These are phyloP conservation scores for Solanum hybrid DNA, from an alignment of 305 asterid genomes.

Conservation along the genomic window DNA sequence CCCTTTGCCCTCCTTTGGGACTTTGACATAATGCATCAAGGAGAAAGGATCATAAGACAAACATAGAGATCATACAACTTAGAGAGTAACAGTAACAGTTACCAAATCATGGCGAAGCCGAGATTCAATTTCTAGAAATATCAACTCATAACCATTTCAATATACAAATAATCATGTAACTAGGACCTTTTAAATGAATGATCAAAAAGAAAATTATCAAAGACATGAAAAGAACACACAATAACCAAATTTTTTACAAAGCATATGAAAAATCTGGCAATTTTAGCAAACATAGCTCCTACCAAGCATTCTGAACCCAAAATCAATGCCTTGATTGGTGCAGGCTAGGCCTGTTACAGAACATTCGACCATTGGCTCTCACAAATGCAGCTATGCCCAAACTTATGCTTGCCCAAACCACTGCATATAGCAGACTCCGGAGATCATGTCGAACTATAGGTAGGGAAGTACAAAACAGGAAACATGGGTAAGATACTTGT, in stretches of 20 bases:
- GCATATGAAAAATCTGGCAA: neutral
- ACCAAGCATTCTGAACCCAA: conserved; percentile 6
- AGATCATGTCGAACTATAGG: conserved; percentile 50
- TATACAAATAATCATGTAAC: neutral
- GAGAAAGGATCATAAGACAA: neutral
- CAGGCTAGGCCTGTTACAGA: conserved; percentile 96
- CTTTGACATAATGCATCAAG: neutral
- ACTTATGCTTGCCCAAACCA: conserved; percentile 90
- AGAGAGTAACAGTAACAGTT: neutral
- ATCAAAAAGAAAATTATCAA: conserved; percentile 10
- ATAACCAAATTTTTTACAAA: neutral
- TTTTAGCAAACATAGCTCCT: conserved; percentile 7
- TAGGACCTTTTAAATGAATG: neutral
- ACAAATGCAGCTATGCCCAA: conserved; percentile 67
- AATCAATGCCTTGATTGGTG: conserved; percentile 71
- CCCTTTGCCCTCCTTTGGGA: neutral
- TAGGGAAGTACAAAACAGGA: conserved; percentile 5
- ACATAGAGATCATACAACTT: neutral
- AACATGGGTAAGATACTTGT: neutral
- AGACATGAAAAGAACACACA: conserved; percentile 13
- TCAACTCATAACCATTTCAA: neutral
- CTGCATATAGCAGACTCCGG: conserved; percentile 64
- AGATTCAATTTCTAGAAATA: neutral
- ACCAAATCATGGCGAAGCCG: neutral
- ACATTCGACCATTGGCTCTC: conserved; percentile 70